phyloP scores from a whole-genome alignment of 306 rosid species.

The Sophora flavescens region DNA sequence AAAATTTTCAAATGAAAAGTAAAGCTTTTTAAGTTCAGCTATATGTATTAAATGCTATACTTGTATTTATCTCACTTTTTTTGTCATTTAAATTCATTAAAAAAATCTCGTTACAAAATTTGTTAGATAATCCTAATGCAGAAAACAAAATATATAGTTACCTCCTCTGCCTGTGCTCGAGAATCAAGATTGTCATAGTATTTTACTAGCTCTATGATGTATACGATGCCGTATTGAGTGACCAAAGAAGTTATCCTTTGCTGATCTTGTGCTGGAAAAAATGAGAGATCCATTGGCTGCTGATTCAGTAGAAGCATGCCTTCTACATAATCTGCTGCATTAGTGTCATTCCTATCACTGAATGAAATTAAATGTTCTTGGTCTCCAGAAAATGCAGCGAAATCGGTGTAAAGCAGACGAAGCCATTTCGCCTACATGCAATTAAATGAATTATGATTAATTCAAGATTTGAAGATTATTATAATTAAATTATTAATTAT shows the following conservation, averaged over 20 bases:
- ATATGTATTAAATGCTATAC: too few relatives aligned
- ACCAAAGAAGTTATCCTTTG: slow-evolving; percentile 53
- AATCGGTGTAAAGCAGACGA: slow-evolving; percentile 57
- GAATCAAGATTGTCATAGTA: slow-evolving; percentile 47
- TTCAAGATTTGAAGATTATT: too few relatives aligned
- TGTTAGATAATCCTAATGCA: too few relatives aligned
- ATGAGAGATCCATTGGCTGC: slow-evolving; percentile 57
- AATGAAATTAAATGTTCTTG: slow-evolving; percentile 62
- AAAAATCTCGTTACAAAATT: too few relatives aligned
- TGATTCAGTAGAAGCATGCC: slow-evolving; percentile 56
- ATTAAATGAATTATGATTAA: too few relatives aligned
- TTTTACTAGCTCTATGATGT: slow-evolving; percentile 57
- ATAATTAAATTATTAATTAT: too few relatives aligned
- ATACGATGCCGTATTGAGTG: slow-evolving; percentile 55
- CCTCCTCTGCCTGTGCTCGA: slow-evolving; percentile 28
- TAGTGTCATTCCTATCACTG: slow-evolving; percentile 26
- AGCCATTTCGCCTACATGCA: slow-evolving; percentile 67
- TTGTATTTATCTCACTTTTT: too few relatives aligned
- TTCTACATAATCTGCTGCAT: slow-evolving; percentile 56
- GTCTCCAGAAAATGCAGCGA: slow-evolving; percentile 54
- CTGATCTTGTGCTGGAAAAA: slow-evolving; percentile 52
- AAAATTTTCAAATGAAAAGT: too few relatives aligned
- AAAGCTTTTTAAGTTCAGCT: too few relatives aligned
- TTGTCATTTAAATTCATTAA: too few relatives aligned
- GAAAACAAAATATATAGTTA: too few relatives aligned